These are phyloP conservation scores for Deakozyma indianensis DNA, from an alignment of 805 yeast species.

Conservation along the genomic window DNA sequence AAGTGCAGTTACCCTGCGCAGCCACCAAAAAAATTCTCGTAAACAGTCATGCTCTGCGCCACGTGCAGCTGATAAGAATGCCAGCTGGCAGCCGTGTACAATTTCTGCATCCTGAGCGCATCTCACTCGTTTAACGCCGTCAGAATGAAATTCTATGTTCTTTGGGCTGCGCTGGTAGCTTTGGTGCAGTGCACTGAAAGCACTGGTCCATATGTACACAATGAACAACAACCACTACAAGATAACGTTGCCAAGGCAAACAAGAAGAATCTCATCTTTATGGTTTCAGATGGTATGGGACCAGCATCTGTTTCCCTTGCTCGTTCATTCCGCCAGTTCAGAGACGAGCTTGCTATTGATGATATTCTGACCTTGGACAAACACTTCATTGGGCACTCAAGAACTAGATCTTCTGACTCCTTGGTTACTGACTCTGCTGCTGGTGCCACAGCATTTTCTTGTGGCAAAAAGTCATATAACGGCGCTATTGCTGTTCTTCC, in stretches of 20 bases:
- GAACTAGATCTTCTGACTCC: slow-evolving; percentile 68
- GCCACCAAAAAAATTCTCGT: not conserved
- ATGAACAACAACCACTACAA: no score
- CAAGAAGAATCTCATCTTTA: slow-evolving; percentile 67
- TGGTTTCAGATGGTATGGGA: slow-evolving; percentile 94
- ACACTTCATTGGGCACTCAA: slow-evolving; percentile 64
- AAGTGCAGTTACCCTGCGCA: no score
- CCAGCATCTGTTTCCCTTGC: slow-evolving; percentile 76
- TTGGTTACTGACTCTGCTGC: slow-evolving; percentile 92
- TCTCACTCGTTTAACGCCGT: no score
- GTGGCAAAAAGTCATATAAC: slow-evolving; percentile 71
- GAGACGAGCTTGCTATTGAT: slow-evolving; percentile 37
- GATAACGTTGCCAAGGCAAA: not conserved
- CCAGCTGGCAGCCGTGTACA: no score
- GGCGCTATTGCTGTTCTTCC: slow-evolving; percentile 85
- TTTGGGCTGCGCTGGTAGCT: not conserved
- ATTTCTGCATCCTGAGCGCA: no score
- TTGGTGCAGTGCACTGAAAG: slow-evolving; percentile 1
- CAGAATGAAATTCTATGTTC: not conserved
- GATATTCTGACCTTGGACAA: slow-evolving; percentile 51
- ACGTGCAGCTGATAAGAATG: not conserved
- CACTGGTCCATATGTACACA: no score
- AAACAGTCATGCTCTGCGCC: not conserved
- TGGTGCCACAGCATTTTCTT: slow-evolving; percentile 89
- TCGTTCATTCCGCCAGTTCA: slow-evolving; percentile 54